Evolutionary conservation across 768 basidiomycete genomes (phyloP).

Genomic region (Hericium coralloides): DNA sequence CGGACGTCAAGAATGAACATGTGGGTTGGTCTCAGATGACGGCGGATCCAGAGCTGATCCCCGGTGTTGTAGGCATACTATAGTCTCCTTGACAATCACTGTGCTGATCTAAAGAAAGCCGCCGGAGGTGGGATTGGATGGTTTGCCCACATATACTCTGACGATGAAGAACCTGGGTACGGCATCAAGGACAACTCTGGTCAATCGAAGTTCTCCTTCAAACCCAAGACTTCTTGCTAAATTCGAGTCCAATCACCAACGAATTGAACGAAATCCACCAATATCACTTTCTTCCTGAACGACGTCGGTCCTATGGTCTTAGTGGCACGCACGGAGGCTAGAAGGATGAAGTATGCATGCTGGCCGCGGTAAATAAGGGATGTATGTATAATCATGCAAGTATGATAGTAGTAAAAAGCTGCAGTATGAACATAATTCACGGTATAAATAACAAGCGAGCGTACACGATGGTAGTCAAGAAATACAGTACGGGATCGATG

Average conservation of each 20-base stretch:
- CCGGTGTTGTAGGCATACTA: constrained; percentile 43
- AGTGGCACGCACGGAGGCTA: no score
- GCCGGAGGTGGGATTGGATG: constrained; percentile 62
- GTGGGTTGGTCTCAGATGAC: constrained; percentile 13
- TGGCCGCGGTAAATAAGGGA: no score
- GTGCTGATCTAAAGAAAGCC: constrained; percentile 50
- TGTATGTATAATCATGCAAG: no score
- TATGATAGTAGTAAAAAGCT: background rate
- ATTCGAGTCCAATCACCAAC: background rate
- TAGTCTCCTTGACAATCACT: constrained; percentile 52
- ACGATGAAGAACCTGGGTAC: constrained; percentile 57
- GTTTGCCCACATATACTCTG: constrained; percentile 78
- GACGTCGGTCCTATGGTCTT: no score
- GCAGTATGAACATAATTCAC: background rate
- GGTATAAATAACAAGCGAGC: background rate
- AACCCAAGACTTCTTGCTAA: constrained; percentile 43
- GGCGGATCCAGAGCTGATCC: constrained; percentile 31
- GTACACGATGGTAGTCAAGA: no score
- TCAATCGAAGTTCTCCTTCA: constrained; percentile 51
- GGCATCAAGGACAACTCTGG: constrained; percentile 50
- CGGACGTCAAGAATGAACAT: constrained; percentile 54
- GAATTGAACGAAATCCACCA: no score
- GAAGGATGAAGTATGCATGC: no score
- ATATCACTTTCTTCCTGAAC: no score
- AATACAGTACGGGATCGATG: no score